Evolutionary conservation across 2,329 filamentous ascomycete species (phyloP).

Genomic region (Knoxdaviesia capensis): DNA sequence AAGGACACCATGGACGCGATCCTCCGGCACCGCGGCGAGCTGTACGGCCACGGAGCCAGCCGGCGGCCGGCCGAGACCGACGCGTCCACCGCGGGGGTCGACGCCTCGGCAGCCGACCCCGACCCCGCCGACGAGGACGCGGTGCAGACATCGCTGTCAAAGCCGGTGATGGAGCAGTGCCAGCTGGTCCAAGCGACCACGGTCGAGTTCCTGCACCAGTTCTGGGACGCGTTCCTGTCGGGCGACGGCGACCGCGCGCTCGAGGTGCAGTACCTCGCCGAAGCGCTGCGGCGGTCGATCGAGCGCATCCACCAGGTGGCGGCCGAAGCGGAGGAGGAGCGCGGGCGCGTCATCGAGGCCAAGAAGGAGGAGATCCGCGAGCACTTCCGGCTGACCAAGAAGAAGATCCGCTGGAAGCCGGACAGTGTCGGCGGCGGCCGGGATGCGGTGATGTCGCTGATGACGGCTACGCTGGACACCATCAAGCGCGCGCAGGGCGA

Average conservation of each 20-base stretch:
- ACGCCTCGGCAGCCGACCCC: slow-evolving; percentile 1
- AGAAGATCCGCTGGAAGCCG: slow-evolving; percentile 49
- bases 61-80: slow-evolving; percentile 16
- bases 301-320: slow-evolving; percentile 67
- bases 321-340: slow-evolving; percentile 56
- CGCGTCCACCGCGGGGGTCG: slow-evolving; percentile 25
- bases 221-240: slow-evolving; percentile 83
- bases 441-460: slow-evolving; percentile 54
- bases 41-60: slow-evolving; percentile 21
- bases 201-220: slow-evolving; percentile 90
- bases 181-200: slow-evolving; percentile 72
- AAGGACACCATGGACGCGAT: slow-evolving; percentile 44
- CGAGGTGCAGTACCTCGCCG: slow-evolving; percentile 64
- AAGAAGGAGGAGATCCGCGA: slow-evolving; percentile 52
- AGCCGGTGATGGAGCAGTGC: slow-evolving; percentile 36
- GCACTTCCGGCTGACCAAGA: slow-evolving; percentile 51
- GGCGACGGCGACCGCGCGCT: slow-evolving; percentile 63
- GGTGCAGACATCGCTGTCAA: slow-evolving; percentile 13
- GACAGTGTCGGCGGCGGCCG: slow-evolving; percentile 53
- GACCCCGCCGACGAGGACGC: slow-evolving; percentile 3
- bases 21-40: slow-evolving; percentile 36
- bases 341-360: slow-evolving; percentile 43
- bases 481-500: slow-evolving; percentile 49
- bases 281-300: slow-evolving; percentile 59
- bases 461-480: slow-evolving; percentile 53